These are phyloP conservation scores for Arabis alpina DNA, from an alignment of 345 rosid species.

Conservation along the genomic window DNA sequence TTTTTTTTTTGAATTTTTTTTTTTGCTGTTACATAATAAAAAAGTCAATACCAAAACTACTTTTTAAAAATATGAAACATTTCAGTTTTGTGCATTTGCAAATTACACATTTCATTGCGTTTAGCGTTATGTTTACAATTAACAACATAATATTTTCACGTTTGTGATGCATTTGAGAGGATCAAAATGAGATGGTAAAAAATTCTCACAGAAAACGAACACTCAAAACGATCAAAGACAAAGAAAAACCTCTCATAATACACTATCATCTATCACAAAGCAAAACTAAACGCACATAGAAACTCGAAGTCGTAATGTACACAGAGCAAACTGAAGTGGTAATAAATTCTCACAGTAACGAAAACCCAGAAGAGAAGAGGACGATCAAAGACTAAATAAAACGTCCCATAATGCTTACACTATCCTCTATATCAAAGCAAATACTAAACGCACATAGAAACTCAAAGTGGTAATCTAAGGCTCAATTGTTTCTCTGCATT, in stretches of 20 bases:
- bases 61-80: too few relatives aligned
- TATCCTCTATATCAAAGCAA: neutral
- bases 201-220: neutral
- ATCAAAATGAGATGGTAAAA: neutral
- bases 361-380: neutral
- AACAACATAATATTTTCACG: too few relatives aligned
- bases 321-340: too few relatives aligned
- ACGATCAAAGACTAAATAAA: neutral
- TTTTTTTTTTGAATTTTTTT: too few relatives aligned
- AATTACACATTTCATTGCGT: too few relatives aligned
- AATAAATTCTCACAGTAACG: too few relatives aligned
- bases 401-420: conserved; percentile 2
- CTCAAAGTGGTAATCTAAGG: neutral
- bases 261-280: conserved; percentile 3
- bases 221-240: too few relatives aligned
- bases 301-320: neutral
- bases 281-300: neutral
- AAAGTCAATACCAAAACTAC: too few relatives aligned
- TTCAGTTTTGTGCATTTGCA: too few relatives aligned
- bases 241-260: neutral
- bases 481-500: neutral
- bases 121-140: too few relatives aligned
- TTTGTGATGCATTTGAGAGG: neutral
- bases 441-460: neutral
- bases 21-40: too few relatives aligned